Evolutionary conservation across 2,329 filamentous ascomycete species (phyloP), one percentile per base, ranked within the genome.

Genomic region (Phialophora chinensis): DNA sequence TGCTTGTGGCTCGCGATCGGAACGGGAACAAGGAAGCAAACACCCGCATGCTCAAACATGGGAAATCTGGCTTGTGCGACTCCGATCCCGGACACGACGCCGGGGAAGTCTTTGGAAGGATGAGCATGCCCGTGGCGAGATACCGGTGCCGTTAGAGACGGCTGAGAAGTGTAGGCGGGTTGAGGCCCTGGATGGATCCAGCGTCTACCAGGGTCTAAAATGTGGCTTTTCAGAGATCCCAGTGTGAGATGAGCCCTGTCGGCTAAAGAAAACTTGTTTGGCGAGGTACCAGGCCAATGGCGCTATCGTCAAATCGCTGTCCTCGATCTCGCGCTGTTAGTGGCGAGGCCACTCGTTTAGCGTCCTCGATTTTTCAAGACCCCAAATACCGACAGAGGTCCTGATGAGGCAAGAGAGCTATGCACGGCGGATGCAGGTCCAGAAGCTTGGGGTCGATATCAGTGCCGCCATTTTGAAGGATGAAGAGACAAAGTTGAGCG

Each of bases 131-230:
- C 66, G 8, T 60, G 38, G 20, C 65, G 60, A 29, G 65, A 44
- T 4, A 50, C 60, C 25, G 65, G 67, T n/a, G 53, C 62, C 4
- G 58, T 50, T 42, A 69, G 33, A 42, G 67, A 31, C 27, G 69
- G 71, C 52, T 72, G 70, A 54, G 67, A 50, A 25, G 73, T 70
- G 71, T 80, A 82, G 65, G 76, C 77, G 65, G 49, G 33, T 65
- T 62, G 47, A 62, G 11, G 38, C 42, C 27, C 29, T 60, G 42
- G 65, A 66, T 23, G 65, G 63, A 59, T 54, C 65, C 42, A 63
- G 68, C 65, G 50, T 68, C 47, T 62, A 66, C 63, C 60, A 65
- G 68, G 68, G 60, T 70, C 54, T 47, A 54, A 62, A 66, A 47
- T 63, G 66, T 67, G 66, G 68, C 63, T 70, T 62, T 66, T 53